Base-by-base conservation (phyloP, 768 basidiomycete genomes). In the Tylopilus sp. region DNA sequence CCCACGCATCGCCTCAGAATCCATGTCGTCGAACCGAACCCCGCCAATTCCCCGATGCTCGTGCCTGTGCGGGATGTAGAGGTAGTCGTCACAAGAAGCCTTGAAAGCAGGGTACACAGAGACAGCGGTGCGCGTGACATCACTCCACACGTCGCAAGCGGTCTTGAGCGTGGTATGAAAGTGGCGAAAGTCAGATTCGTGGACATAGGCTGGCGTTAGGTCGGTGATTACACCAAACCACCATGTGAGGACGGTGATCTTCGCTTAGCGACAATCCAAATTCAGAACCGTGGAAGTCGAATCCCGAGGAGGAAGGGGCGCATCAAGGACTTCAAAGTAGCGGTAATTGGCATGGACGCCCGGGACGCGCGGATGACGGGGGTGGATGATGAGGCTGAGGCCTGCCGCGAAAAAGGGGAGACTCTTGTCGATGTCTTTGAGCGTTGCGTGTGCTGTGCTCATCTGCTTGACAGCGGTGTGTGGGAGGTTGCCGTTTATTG, bases 31-130 rank as follows among this genome's bases (percentile, higher is more conserved):
- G 58, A 83, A 83, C 63, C 81, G 81, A 54, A 83, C 72, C 6
- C 82, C 82, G 31, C 82, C 80, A 33, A 83, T 64, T 4, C 81
- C 82, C 10, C 81, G 66, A n/a, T 72, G 70, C 64, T 83, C 80
- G 17, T 57, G 52, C 8, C 81, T 70, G 58, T 83, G 82, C 2
- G 76, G 72, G 59, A 82, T 75, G 59, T 68, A 75, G 61, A 83
- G 78, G 64, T 83, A 80, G 59, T 76, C 70, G 61, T 83, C 80
- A 60, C 79, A 81, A 69, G 78, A 80, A 16, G 64, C 51, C 59
- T 83, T 83, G 69, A 78, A 80, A 2, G 66, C 58, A 0, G 69
- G 61, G 65, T 79, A 80, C 56, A 80, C 70, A 1, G 63, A 60
- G 25, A 46, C 4, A 30, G 25, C 5, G 33, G 54, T 31, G 4